Evolutionary conservation across 2,329 filamentous ascomycete species (phyloP).

Genomic region (Aspergillus sergii): DNA sequence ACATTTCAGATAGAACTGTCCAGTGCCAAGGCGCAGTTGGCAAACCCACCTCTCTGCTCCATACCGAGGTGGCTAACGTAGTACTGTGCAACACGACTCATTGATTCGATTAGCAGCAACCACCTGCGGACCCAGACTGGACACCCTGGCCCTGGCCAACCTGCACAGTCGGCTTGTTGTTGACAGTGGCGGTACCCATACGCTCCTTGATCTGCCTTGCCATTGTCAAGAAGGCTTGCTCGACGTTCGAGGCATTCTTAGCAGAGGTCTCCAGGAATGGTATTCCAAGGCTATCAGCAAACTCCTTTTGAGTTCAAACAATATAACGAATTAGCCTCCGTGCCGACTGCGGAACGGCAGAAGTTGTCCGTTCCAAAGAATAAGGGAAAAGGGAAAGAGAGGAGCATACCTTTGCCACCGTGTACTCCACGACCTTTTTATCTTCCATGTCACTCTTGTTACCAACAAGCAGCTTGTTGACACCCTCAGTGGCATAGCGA

Average conservation of each 20-base stretch:
- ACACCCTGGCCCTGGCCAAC: constrained; percentile 95
- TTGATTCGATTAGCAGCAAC: constrained; percentile 75
- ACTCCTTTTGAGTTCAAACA: constrained; percentile 67
- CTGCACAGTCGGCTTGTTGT: constrained; percentile 97
- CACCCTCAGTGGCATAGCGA: constrained; percentile 96
- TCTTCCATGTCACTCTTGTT: constrained; percentile 99
- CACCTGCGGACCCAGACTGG: constrained; percentile 78
- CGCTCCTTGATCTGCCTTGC: constrained; percentile 99
- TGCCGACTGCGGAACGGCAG: not conserved
- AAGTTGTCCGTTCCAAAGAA: not conserved
- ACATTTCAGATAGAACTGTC: constrained; percentile 7
- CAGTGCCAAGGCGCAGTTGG: constrained; percentile 1
- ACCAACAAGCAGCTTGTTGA: constrained; percentile 98
- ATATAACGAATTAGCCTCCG: constrained; percentile 14
- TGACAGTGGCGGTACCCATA: constrained; percentile 96
- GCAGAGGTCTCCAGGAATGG: constrained; percentile 99
- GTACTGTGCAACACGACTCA: constrained; percentile 10
- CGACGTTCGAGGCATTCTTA: constrained; percentile 99
- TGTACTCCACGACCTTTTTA: constrained; percentile 99
- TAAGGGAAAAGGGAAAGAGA: not conserved
- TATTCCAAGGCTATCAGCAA: constrained; percentile 97
- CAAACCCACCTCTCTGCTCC: constrained; percentile 7
- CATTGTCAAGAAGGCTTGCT: constrained; percentile 99
- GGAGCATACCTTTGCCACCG: constrained; percentile 85
- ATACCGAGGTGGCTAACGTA: not conserved